Percentiles rank a stretch among this genome's conserved stretches.
These are phyloP conservation scores for Eleusine indica DNA, from an alignment of 176 grass and related monocot genomes.

Conservation along the genomic window DNA sequence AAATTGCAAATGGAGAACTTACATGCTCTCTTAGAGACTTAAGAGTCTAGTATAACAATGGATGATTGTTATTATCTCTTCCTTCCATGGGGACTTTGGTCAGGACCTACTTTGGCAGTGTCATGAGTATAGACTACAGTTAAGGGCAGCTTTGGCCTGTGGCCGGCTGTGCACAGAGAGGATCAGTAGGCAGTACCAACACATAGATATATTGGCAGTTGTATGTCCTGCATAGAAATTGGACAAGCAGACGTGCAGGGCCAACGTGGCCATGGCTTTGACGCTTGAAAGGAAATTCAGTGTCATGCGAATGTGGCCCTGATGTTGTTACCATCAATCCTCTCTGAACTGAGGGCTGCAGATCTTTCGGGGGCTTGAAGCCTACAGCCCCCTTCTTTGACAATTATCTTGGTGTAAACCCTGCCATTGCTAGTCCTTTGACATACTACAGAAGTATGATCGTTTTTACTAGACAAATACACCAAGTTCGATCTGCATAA, in stretches of 20 bases:
- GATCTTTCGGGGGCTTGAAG: too few species aligned
- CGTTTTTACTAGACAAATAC: not conserved
- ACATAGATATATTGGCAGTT: not conserved
- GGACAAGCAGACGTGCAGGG: not conserved
- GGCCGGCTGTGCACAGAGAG: not conserved
- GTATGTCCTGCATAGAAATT: constrained; percentile 6
- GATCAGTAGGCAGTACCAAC: not conserved
- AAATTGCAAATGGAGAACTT: not conserved
- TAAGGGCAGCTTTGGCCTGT: not conserved
- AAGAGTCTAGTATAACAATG: not conserved
- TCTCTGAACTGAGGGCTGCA: not conserved
- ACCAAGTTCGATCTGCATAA: not conserved
- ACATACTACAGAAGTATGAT: not conserved
- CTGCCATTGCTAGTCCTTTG: not conserved
- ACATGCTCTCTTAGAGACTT: not conserved
- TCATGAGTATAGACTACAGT: constrained; percentile 8
- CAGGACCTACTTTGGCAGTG: constrained; percentile 8
- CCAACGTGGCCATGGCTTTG: not conserved
- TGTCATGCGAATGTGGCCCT: not conserved
- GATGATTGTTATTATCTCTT: not conserved
- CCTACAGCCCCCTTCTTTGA: not conserved
- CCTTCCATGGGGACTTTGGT: not conserved
- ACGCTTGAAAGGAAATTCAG: not conserved
- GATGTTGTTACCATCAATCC: not conserved
- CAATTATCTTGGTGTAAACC: not conserved